Base-by-base conservation (phyloP, 1,284 basidiomycete genomes). In the Papiliotrema laurentii region DNA sequence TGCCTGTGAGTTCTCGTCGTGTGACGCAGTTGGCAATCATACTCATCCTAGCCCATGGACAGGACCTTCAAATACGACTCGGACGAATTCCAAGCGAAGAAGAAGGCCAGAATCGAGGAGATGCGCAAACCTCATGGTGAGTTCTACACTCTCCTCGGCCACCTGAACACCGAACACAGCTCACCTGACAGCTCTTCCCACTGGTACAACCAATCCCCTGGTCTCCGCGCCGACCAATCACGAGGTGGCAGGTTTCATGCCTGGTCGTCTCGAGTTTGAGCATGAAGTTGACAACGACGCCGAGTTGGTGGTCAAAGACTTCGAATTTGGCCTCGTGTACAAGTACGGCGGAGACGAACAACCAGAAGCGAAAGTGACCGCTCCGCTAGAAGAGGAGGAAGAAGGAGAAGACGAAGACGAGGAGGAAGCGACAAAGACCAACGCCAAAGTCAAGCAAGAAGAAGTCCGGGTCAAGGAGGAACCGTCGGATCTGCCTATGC, bases 221-320 rank as follows among this genome's bases (percentile, higher is more conserved):
- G 89, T 88, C n/a, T 97, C 93, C 9, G 85, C 86, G 0, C 94
- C 94, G 3, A 91, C 87, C 2, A 86, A 92, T 26, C 96, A 97
- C 73, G 96, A 98, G 75, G 81, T 98, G 36, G 84, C 84, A 11
- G 89, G 87, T 0, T 97, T 87, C 75, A 87, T 98, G 74, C 94
- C 94, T 6, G 94, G 94, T 18, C 85, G 96, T 38, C 80, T 98
- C 43, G 94, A 98, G 71, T 98, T 98, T 69, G 96, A 98, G 69
- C 88, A 91, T 60, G 96, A 98, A 73, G 77, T 91, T 18, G 94
- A 97, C 68, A 93, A 96, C 68, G 92, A 97, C 31, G 94, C 94
- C 0, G 94, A 98, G 68, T 85, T 93, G 64, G 76, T 91, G 2
- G 86, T 97, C 58, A 98, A 97, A 74, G 92, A 98, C 67, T 80